phyloP scores from a whole-genome alignment of 805 yeast species.

The Lipomyces yamanashiensis region DNA sequence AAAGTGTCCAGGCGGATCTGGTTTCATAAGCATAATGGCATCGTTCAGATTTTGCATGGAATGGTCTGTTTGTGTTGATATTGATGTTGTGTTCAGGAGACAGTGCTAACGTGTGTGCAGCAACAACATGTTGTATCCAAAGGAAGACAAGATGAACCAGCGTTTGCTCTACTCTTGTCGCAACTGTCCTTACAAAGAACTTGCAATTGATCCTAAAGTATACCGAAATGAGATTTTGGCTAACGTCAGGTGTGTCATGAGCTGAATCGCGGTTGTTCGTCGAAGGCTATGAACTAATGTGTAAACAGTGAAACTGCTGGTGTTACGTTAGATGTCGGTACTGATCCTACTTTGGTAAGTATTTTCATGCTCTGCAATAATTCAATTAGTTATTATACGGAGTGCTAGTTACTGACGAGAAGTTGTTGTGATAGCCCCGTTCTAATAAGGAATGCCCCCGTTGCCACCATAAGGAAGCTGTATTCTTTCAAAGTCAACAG shows the following conservation, averaged over 20 bases:
- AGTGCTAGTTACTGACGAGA: too few relatives aligned
- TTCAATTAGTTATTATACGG: not conserved
- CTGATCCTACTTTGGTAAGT: conserved; percentile 82
- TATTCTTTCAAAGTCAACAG: conserved; percentile 96
- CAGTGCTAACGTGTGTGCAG: not conserved
- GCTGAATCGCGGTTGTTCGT: not conserved
- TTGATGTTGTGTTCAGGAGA: not conserved
- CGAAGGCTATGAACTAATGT: not conserved
- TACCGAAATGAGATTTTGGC: conserved; percentile 92
- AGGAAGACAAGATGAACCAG: conserved; percentile 83
- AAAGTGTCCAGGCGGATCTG: not conserved
- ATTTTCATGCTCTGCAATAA: too few relatives aligned
- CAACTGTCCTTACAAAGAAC: conserved; percentile 90
- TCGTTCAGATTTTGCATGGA: conserved; percentile 95
- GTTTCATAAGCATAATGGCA: conserved; percentile 59
- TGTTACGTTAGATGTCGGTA: conserved; percentile 91
- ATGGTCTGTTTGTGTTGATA: conserved; percentile 52
- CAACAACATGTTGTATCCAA: conserved; percentile 97
- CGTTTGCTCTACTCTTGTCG: conserved; percentile 88
- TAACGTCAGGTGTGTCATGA: conserved; percentile 62
- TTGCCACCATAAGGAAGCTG: conserved; percentile 87
- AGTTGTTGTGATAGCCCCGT: conserved; percentile 60
- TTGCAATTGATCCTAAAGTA: conserved; percentile 85
- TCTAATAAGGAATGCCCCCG: conserved; percentile 91
- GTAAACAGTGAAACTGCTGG: conserved; percentile 81